Percentiles rank a stretch among this genome's conserved stretches.
These are phyloP conservation scores for Talaromyces marneffei DNA, from an alignment of 2,329 filamentous ascomycete species.

Conservation along the genomic window DNA sequence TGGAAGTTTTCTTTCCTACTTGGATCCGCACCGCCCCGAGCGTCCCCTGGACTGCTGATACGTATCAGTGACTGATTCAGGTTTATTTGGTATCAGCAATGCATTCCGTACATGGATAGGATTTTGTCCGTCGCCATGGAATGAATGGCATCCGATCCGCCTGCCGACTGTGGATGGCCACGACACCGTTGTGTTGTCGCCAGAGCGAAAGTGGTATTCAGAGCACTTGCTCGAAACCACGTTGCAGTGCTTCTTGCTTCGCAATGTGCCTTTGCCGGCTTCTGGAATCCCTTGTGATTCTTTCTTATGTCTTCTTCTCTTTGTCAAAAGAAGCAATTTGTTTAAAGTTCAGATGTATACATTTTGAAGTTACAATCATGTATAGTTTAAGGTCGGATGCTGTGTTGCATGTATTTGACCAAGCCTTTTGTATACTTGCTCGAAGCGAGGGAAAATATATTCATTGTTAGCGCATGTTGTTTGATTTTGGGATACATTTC, in stretches of 20 bases:
- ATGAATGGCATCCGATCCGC: not conserved
- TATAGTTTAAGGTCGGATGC: slow-evolving; percentile 2
- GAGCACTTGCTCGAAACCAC: not conserved
- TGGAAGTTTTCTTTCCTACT: not conserved
- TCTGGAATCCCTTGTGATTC: not conserved
- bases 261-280: not conserved
- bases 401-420: not conserved
- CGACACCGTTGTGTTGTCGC: not conserved
- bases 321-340: not conserved
- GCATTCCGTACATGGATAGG: not conserved
- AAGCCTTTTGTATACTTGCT: not conserved
- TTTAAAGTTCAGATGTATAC: not conserved
- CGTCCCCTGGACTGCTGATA: not conserved
- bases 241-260: not conserved
- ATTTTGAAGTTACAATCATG: slow-evolving; percentile 6
- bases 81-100: not conserved
- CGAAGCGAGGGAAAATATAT: not conserved
- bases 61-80: not conserved
- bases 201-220: not conserved
- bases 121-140: not conserved
- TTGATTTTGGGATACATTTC: not conserved
- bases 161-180: not conserved
- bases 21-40: not conserved
- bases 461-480: not conserved
- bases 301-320: not conserved